phyloP scores from a whole-genome alignment of 495 filamentous ascomycete genomes.

The Pseudevernia furfuracea region DNA sequence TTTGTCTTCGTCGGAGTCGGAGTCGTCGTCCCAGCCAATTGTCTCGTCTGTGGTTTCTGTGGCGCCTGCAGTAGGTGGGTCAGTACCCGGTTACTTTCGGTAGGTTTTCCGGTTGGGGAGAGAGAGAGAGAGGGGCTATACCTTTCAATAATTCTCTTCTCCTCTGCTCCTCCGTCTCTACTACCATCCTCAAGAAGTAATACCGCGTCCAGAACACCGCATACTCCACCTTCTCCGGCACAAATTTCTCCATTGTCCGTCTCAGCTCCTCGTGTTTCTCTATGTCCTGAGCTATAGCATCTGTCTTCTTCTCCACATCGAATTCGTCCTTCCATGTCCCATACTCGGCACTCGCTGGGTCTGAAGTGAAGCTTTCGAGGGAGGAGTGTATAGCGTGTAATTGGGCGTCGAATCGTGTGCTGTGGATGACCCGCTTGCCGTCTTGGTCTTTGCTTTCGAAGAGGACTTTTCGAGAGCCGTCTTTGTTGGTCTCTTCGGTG shows the following conservation, averaged over 20 bases:
- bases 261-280: conserved; percentile 85
- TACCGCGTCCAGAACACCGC: conserved; percentile 88
- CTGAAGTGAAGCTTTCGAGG: conserved; percentile 73
- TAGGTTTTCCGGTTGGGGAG: conserved; percentile 11
- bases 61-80: conserved; percentile 37
- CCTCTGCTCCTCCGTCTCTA: conserved; percentile 92
- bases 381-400: conserved; percentile 89
- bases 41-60: conserved; percentile 64
- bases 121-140: conserved; percentile 36
- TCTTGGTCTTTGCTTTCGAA: conserved; percentile 90
- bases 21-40: conserved; percentile 78
- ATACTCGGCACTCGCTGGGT: conserved; percentile 69
- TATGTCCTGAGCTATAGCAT: conserved; percentile 72
- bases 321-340: conserved; percentile 67
- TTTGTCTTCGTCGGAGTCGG: conserved; percentile 43
- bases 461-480: conserved; percentile 49
- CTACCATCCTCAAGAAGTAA: conserved; percentile 87
- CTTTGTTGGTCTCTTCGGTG: conserved; percentile 30
- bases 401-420: conserved; percentile 90
- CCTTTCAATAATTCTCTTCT: conserved; percentile 87
- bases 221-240: conserved; percentile 85
- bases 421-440: conserved; percentile 85
- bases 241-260: conserved; percentile 88
- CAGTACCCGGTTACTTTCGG: conserved; percentile 14
- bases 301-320: conserved; percentile 75